Base-by-base conservation (phyloP, 768 basidiomycete species). In the Lactarius vividus region DNA sequence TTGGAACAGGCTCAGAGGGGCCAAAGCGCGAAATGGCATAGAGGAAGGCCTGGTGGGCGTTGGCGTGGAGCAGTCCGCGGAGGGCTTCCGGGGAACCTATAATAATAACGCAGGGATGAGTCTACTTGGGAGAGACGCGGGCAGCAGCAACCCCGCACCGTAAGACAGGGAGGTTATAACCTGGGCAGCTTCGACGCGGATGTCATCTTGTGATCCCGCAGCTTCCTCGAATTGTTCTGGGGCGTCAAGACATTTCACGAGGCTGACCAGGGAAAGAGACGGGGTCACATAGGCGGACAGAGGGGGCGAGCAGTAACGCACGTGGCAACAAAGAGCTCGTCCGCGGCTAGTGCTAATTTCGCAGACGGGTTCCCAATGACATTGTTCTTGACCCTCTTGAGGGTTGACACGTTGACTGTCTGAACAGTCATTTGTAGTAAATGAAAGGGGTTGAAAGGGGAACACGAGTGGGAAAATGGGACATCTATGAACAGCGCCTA, bases 361-460 rank as follows among this genome's bases (percentile, higher is more conserved):
- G 88, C 88, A 0, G 85, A 83, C 0, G 89, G 90, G 67, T 92
- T 93, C 1, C 91, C 91, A 44, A 92, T 92, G 57, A 92, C 87
- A 1, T 80, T 74, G 74, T 92, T 92, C 76, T 92, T 92, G 65
- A 85, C 81, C 66, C 80, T 78, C 76, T 90, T 92, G 69, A 91
- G 83, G 59, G 75, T 75, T 20, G 79, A 68, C 42, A 81, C 56
- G 61, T 73, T 72, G 49, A 74, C 57, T 5, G 68, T 70, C 37
- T 64, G 62, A 20, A 77, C 62, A 6, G 75, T 74, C 77, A 77
- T 66, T n/a, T 62, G 26, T 62, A 6, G 26, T 40, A 33, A 52
- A 52, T 52, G 59, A 61, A 61, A 37, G 11, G 46, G 16, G 23
- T 26, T 46, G 44, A 60, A 49, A 31, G 28, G 35, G 39, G 39